A percentile compares a stretch with the other conserved stretches of the same genome.
These are phyloP conservation scores for Cryptococcus maquisensis DNA, from an alignment of 1,284 basidiomycete species.

Conservation along the genomic window DNA sequence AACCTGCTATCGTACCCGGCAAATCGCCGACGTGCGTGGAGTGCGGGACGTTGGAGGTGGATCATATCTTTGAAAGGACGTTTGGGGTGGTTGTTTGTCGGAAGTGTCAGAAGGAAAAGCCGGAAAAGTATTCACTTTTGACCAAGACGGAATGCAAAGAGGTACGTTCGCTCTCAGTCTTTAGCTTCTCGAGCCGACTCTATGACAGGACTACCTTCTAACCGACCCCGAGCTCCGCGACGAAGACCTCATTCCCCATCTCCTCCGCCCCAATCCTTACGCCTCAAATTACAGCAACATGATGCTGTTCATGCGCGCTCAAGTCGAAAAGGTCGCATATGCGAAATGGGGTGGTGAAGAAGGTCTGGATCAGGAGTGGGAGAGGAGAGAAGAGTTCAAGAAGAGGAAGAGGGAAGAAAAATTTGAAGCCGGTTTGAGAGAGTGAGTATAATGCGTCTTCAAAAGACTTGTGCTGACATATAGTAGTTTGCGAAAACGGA, in stretches of 20 bases:
- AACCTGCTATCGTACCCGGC: conserved; percentile 56
- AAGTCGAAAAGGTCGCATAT: conserved; percentile 92
- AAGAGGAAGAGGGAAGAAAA: conserved; percentile 89
- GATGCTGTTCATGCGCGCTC: conserved; percentile 91
- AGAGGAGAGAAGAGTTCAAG: conserved; percentile 72
- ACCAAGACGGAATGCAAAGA: conserved; percentile 99
- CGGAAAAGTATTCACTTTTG: conserved; percentile 87
- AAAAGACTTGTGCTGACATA: not conserved
- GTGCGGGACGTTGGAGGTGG: conserved; percentile 78
- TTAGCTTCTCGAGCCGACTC: not conserved
- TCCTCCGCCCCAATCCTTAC: conserved; percentile 94
- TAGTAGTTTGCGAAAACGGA: conserved; percentile 63
- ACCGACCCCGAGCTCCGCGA: conserved; percentile 91
- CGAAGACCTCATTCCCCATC: conserved; percentile 84
- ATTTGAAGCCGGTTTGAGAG: conserved; percentile 77
- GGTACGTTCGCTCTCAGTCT: conserved; percentile 50
- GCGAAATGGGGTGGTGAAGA: conserved; percentile 95
- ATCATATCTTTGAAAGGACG: conserved; percentile 61
- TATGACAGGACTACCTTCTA: conserved; percentile 71
- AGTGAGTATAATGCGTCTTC: conserved; percentile 50
- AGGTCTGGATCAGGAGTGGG: conserved; percentile 84
- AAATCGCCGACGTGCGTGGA: conserved; percentile 77
- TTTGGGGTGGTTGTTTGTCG: not conserved
- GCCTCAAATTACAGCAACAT: conserved; percentile 96
- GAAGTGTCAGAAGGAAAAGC: conserved; percentile 74